Conservation (phyloP, 306 rosid species). For the Medicago truncatula region MtrunA17r5.0-ANR NC_053046.1:30477501-30478000, state of each 20-base stretch:
- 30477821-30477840: slow-evolving; percentile 46
- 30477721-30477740: background rate
- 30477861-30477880: slow-evolving; percentile 35
- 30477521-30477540: too few species aligned
- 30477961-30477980: slow-evolving; percentile 86
- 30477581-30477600: too few species aligned
- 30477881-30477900: slow-evolving; percentile 52
- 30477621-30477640: too few species aligned
- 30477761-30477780: background rate
- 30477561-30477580: too few species aligned
- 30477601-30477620: too few species aligned
- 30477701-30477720: background rate
- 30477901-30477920: slow-evolving; percentile 83
- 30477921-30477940: slow-evolving; percentile 83
- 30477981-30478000: slow-evolving; percentile 87
- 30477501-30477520: too few species aligned
- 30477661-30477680: too few species aligned
- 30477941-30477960: slow-evolving; percentile 87
- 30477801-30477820: slow-evolving; percentile 46
- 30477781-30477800: slow-evolving; percentile 81
- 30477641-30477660: too few species aligned
- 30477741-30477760: slow-evolving; percentile 10
- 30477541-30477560: too few species aligned
- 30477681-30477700: too few species aligned
- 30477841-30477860: slow-evolving; percentile 36